phyloP scores from a whole-genome alignment of 2,329 filamentous ascomycete genomes.

The Alternaria ethzedia region DNA sequence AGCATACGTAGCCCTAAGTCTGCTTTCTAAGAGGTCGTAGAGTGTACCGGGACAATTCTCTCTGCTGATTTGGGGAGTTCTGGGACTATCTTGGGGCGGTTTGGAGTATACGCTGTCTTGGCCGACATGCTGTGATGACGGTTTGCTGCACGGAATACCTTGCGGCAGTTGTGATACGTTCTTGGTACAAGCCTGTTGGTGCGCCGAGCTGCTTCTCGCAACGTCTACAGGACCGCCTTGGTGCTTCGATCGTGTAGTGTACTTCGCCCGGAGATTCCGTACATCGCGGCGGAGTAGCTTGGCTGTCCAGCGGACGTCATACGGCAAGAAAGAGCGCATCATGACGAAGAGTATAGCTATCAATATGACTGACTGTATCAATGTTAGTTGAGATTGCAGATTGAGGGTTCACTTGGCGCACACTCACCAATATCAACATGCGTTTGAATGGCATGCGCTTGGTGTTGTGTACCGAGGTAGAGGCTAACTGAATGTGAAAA shows the following conservation, averaged over 20 bases:
- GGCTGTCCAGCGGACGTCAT: conserved; percentile 13
- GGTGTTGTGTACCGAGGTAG: neutral
- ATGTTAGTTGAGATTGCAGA: neutral
- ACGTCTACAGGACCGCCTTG: neutral
- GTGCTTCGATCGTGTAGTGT: conserved; percentile 1
- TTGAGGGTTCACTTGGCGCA: neutral
- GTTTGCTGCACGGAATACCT: neutral
- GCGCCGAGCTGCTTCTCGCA: neutral
- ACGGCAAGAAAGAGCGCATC: conserved; percentile 2
- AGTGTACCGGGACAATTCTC: neutral
- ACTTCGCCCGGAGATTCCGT: conserved; percentile 12
- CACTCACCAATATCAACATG: neutral
- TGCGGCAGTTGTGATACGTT: neutral
- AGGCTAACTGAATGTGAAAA: neutral
- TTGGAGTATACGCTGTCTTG: neutral
- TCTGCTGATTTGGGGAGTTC: neutral
- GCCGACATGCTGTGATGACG: neutral
- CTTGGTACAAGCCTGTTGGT: neutral
- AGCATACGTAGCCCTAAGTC: conserved; percentile 12
- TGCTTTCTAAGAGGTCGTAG: conserved; percentile 17
- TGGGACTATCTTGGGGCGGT: neutral
- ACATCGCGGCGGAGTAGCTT: conserved; percentile 29
- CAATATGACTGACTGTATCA: neutral
- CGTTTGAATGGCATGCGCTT: neutral
- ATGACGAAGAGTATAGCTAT: neutral